These are phyloP conservation scores for Alopecurus myosuroides DNA, from an alignment of 176 grass and related monocot genomes.

Conservation along the genomic window DNA sequence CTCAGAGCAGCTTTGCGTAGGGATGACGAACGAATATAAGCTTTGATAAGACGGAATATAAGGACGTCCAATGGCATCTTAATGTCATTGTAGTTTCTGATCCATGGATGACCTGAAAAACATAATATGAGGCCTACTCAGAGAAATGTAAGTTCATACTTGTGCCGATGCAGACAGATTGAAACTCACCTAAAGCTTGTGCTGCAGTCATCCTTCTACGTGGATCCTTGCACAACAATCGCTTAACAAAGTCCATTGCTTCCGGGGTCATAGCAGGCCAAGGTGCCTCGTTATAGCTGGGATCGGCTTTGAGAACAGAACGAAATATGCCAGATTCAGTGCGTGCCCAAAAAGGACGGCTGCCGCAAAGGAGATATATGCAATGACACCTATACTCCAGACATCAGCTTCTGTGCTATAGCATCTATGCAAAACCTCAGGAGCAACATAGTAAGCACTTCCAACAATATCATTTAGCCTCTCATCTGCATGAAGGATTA, in stretches of 20 bases:
- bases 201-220: constrained; percentile 87
- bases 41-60: constrained; percentile 78
- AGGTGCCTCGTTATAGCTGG: constrained; percentile 62
- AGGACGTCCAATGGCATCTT: constrained; percentile 63
- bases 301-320: constrained; percentile 82
- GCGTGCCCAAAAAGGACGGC: constrained; percentile 80
- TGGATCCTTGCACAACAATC: constrained; percentile 72
- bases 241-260: constrained; percentile 80
- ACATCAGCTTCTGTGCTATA: constrained; percentile 88
- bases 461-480: constrained; percentile 91
- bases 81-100: constrained; percentile 76
- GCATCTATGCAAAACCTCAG: constrained; percentile 80
- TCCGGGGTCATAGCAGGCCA: constrained; percentile 72
- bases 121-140: constrained; percentile 9
- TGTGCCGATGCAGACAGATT: neutral
- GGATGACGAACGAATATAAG: constrained; percentile 72
- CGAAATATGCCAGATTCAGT: constrained; percentile 85
- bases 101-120: constrained; percentile 81
- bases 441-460: constrained; percentile 94
- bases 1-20: constrained; percentile 67
- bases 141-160: constrained; percentile 4
- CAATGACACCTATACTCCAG: constrained; percentile 86
- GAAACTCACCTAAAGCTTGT: constrained; percentile 63
- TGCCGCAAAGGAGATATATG: constrained; percentile 86
- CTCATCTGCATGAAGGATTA: constrained; percentile 57